Conservation (phyloP, 345 rosid species). For the Lenwebbia sp. region DNA sequence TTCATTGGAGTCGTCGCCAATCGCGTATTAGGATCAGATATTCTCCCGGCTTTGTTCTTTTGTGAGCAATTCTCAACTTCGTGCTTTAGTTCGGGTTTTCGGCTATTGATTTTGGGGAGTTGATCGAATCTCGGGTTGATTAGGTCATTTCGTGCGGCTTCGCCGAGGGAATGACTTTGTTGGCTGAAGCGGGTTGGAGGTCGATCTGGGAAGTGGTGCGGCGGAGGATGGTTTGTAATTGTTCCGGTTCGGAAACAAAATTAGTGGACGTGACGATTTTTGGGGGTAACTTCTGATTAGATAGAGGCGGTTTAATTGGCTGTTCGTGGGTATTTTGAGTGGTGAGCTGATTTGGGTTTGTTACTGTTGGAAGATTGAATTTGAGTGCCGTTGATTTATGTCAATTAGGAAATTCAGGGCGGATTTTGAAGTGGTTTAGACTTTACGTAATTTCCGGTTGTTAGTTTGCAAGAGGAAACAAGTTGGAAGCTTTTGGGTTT, state of each 20-base stretch:
- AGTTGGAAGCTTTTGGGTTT: conserved; percentile 5
- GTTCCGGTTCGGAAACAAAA: neutral
- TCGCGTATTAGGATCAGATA: neutral
- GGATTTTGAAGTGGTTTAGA: conserved; percentile 2
- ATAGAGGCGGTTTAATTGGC: neutral
- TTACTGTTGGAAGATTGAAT: neutral
- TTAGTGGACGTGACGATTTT: neutral
- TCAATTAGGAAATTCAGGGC: neutral
- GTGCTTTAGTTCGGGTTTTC: neutral
- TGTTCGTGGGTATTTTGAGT: neutral
- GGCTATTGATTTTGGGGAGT: too few species aligned
- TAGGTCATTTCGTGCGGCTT: too few species aligned
- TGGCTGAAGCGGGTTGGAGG: too few species aligned
- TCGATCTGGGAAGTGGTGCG: too few species aligned
- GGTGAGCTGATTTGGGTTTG: conserved; percentile 5
- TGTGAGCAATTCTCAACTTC: neutral
- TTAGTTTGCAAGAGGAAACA: neutral
- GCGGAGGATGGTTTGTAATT: neutral
- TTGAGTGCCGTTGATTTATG: neutral
- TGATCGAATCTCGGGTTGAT: too few species aligned
- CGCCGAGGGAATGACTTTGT: too few species aligned
- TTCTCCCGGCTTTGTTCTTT: neutral
- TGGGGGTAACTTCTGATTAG: neutral
- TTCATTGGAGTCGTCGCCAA: neutral
- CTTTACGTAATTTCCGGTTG: neutral